A percentile compares a stretch with the other conserved stretches of the same genome.
phyloP scores from a whole-genome alignment of 768 basidiomycete genomes.

The Boletus insuetus region DNA sequence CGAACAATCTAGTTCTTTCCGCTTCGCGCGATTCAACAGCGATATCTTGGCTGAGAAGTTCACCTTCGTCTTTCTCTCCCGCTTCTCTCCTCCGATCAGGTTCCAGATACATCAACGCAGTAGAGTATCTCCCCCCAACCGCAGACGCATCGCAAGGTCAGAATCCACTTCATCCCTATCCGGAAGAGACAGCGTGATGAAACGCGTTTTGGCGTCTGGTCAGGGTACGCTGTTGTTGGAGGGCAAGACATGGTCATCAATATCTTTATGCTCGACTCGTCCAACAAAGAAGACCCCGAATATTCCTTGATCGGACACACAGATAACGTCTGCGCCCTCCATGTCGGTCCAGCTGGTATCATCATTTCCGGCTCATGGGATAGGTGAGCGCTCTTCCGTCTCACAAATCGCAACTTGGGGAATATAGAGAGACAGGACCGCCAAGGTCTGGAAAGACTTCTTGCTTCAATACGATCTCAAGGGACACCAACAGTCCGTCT shows the following conservation, averaged over 20 bases:
- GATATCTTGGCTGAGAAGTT: constrained; percentile 73
- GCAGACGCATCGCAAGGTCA: constrained; percentile 68
- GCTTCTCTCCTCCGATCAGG: constrained; percentile 58
- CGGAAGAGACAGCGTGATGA: background rate
- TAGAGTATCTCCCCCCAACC: constrained; percentile 73
- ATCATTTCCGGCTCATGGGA: constrained; percentile 98
- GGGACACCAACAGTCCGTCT: constrained; percentile 89
- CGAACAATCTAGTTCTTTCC: constrained; percentile 76
- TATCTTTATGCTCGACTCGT: constrained; percentile 62
- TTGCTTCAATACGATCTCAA: constrained; percentile 67
- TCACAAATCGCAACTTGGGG: background rate
- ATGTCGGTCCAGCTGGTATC: constrained; percentile 63
- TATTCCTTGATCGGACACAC: constrained; percentile 86
- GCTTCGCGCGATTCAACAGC: constrained; percentile 91
- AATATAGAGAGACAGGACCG: constrained; percentile 58
- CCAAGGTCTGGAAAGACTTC: constrained; percentile 90
- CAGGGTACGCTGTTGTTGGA: constrained; percentile 84
- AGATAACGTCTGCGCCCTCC: constrained; percentile 85
- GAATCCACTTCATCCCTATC: constrained; percentile 10
- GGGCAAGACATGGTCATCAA: constrained; percentile 90
- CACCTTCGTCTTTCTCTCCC: constrained; percentile 51
- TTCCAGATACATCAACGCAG: constrained; percentile 75
- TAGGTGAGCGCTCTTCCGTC: constrained; percentile 51
- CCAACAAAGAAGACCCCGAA: constrained; percentile 65
- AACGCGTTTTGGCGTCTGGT: constrained; percentile 10